phyloP scores from a whole-genome alignment of 2,329 filamentous ascomycete genomes.

The Aspergillus uvarum region DNA sequence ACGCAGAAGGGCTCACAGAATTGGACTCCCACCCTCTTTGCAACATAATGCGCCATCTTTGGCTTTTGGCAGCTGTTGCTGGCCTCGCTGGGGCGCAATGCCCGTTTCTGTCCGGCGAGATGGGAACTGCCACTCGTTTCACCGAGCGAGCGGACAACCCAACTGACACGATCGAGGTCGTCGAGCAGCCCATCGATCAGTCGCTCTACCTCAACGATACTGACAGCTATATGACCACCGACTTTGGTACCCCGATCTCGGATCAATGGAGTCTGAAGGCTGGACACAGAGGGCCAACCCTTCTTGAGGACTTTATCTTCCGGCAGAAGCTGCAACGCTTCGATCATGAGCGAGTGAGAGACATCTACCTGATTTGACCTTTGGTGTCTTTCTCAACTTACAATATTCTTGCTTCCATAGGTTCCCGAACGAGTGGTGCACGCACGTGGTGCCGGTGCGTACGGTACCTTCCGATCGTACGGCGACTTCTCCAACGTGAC shows the following conservation, averaged over 20 bases:
- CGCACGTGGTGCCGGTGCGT: constrained; percentile 65
- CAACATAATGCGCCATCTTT: not conserved
- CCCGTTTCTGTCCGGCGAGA: constrained; percentile 2
- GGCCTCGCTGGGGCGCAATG: constrained; percentile 5
- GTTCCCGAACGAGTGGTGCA: constrained; percentile 67
- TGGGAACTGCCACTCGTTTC: not conserved
- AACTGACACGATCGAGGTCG: constrained; percentile 25
- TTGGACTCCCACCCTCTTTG: too few relatives aligned
- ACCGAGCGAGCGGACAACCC: constrained; percentile 1
- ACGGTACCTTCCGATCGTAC: constrained; percentile 68
- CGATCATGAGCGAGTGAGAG: constrained; percentile 64
- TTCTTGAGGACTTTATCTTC: constrained; percentile 71
- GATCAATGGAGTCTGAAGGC: constrained; percentile 66
- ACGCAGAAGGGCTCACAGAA: too few relatives aligned
- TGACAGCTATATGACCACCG: constrained; percentile 60
- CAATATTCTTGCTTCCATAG: constrained; percentile 25
- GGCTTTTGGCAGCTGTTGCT: constrained; percentile 4
- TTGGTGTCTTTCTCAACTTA: not conserved
- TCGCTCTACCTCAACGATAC: constrained; percentile 52
- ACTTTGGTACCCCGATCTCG: constrained; percentile 65
- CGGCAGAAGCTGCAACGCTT: constrained; percentile 70
- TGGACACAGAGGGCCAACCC: constrained; percentile 63
- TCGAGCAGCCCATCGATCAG: constrained; percentile 43
- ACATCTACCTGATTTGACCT: constrained; percentile 16
- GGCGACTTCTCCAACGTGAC: constrained; percentile 67